Evolutionary conservation across 768 basidiomycete species (phyloP).

Genomic region (Lactarius hatsudake): DNA sequence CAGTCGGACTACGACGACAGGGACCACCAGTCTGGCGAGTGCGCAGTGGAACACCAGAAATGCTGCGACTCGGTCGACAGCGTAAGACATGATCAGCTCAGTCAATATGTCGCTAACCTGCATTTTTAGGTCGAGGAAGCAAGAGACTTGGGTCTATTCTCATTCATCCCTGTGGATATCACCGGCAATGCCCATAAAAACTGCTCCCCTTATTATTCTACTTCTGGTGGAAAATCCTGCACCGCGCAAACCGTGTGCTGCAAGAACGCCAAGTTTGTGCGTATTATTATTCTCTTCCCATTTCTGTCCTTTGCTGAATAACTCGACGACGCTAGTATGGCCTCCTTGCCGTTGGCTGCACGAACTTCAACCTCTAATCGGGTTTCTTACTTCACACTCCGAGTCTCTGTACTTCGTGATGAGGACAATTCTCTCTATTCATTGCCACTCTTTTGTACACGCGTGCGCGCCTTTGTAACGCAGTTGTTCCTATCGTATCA

Average conservation of each 20-base stretch:
- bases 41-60: neutral
- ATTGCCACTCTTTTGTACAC: slow-evolving; percentile 17
- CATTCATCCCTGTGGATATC: too few relatives aligned
- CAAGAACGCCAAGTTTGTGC: neutral
- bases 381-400: neutral
- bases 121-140: neutral
- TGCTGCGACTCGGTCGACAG: neutral
- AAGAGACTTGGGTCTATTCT: neutral
- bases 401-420: neutral
- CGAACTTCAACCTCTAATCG: neutral
- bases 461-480: neutral
- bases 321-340: neutral
- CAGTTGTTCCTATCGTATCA: neutral
- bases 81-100: neutral
- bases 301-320: neutral
- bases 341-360: neutral
- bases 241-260: neutral
- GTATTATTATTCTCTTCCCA: neutral
- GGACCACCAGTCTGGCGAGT: neutral
- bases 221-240: too few relatives aligned
- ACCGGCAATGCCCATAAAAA: too few relatives aligned
- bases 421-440: slow-evolving; percentile 17
- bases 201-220: too few relatives aligned
- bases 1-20: too few relatives aligned
- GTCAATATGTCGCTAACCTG: neutral